Evolutionary conservation across 2,329 filamentous ascomycete genomes (phyloP), one percentile per base, ranked within the genome.

Genomic region (Fusarium sp.): DNA sequence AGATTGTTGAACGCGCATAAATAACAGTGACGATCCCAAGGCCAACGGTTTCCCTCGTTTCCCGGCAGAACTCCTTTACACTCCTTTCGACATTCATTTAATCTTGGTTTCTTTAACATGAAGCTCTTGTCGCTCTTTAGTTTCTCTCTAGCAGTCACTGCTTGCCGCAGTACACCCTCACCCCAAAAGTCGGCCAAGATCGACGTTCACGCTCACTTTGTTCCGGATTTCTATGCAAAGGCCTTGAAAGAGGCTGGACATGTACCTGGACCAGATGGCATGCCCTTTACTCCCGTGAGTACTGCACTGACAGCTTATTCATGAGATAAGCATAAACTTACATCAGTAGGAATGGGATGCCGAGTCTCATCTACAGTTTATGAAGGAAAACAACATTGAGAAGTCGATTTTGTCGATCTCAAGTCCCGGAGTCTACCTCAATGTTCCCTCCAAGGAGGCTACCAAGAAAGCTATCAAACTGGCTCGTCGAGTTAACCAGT

Each of bases 361-460:
- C 1, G 29, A 67, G 14, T 67, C 64, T 42, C 64, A 67, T 29
- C 23, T 67, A 5, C 29, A 67, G 14, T 67, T 67, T 0, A 67
- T 67, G 64, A 52, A 67, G 27, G 63, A 67, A 9, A 66, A 67
- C 10, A 48, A 61, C 4, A 67, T 67, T 3, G 55, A 67, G 7
- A 46, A 51, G 18, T 67, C 64, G 0, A 54, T 67, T 5, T 37
- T 67, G n/a, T 67, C 64, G 0, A 67, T 67, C 3, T 67, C 64
- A 1, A 67, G 64, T 5, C 64, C 64, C 0, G 64, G 64, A 10
- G 64, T 67, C 5, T 67, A 67, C 16, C 64, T 67, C 9, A 61
- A 60, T 12, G 55, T 67, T 4, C 64, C 64, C 5, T 67, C 64
- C 0, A 67, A 62, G 9, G 31, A 29, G 3, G 64, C 64, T 0